A percentile compares a stretch with the other conserved stretches of the same genome.
These are phyloP conservation scores for Ramaria rubella DNA, from an alignment of 768 basidiomycete species.

Conservation along the genomic window DNA sequence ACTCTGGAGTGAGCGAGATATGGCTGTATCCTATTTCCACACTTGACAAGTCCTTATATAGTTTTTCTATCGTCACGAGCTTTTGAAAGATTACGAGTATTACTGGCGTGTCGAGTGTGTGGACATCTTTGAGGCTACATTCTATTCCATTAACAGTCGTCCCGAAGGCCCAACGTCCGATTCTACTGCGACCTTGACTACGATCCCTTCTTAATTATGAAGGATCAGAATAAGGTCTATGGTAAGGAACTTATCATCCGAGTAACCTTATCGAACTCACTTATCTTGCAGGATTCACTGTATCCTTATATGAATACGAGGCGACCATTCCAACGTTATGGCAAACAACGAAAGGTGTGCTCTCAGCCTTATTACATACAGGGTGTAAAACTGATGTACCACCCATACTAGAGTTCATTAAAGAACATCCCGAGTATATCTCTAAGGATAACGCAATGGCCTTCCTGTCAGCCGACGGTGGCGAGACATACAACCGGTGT, in stretches of 20 bases:
- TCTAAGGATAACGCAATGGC: slow-evolving; percentile 34
- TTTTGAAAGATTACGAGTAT: slow-evolving; percentile 61
- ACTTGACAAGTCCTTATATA: slow-evolving; percentile 16
- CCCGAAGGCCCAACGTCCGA: slow-evolving; percentile 57
- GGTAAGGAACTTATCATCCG: slow-evolving; percentile 28
- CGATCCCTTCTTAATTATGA: slow-evolving; percentile 69
- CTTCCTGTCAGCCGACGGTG: slow-evolving; percentile 38
- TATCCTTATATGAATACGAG: slow-evolving; percentile 67
- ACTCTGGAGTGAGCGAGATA: slow-evolving; percentile 49
- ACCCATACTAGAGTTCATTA: slow-evolving; percentile 28
- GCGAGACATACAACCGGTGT: slow-evolving; percentile 69
- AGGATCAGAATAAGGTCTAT: slow-evolving; percentile 61
- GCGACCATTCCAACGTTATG: slow-evolving; percentile 73
- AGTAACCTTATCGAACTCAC: slow-evolving; percentile 14
- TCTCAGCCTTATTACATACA: slow-evolving; percentile 22
- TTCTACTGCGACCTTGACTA: slow-evolving; percentile 64
- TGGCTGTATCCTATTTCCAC: neutral
- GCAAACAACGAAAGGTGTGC: slow-evolving; percentile 55
- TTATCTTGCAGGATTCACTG: slow-evolving; percentile 51
- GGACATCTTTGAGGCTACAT: neutral
- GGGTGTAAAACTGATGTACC: slow-evolving; percentile 1
- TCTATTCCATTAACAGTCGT: slow-evolving; percentile 1
- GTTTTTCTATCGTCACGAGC: slow-evolving; percentile 67
- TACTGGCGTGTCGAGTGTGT: slow-evolving; percentile 74
- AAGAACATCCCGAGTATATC: slow-evolving; percentile 29